Evolutionary conservation across 164 flowering plant species (phyloP), one percentile per base, ranked within the genome.

Genomic region (Liriodendron chinense): DNA sequence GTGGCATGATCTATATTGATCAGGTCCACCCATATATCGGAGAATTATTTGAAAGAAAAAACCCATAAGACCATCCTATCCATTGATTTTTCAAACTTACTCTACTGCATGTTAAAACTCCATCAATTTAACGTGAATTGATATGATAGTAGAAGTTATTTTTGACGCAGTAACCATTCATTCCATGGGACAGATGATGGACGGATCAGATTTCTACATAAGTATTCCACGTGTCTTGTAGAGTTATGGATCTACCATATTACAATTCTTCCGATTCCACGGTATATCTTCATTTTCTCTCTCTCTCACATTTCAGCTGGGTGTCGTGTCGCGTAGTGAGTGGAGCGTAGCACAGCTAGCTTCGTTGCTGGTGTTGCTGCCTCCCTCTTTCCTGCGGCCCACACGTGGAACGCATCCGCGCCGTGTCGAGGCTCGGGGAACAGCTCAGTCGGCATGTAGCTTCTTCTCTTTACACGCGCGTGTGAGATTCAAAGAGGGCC

Each of bases 391-490:
- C 12, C 28, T 47, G 71, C 49, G 61, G 61, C 5, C n/a, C 74
- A 16, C 74, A 72, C 74, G 74, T 72, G 74, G 74, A 23, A 13
- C 0, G 64, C 25, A 70, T 23, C 18, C 53, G 70, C 50, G 71
- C 56, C 65, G 74, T 76, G 78, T 76, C 78, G 78, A 76, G 53
- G 0, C 1, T 62, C 24, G 74, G 76, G 76, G 48, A 61, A 74
- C 76, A 65, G 49, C 47, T 22, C 13, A 49, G 56, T 49, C 34
- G 9, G 23, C 8, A 0, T 20, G 66, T 63, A 34, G 7, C 0
- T 34, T 34, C 43, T 2, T 34, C 3, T 34, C 43, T n/a, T n/a
- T 34, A 34, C 43, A 9, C 25, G 66, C 25, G 66, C 59, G 16
- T 12, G 16, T 53, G 59, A 53, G 59, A 53, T 53, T 16, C 3